Percentiles rank a stretch among this genome's conserved stretches.
Conservation (phyloP, 2,329 filamentous ascomycete genomes). For the Botryosphaeria agaves region DNA sequence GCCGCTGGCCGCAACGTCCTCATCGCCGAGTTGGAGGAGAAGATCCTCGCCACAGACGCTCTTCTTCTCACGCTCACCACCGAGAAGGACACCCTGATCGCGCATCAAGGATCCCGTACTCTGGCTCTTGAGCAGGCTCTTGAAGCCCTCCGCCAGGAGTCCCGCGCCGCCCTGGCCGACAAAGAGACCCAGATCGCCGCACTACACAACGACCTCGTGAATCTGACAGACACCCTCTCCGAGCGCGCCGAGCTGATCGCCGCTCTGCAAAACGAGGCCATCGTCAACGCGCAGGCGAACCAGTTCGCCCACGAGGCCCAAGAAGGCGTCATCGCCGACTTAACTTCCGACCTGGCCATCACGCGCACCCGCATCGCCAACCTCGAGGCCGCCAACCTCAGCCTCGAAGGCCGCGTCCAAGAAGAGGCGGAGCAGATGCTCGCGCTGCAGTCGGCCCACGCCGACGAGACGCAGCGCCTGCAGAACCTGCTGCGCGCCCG, state of each 20-base stretch:
- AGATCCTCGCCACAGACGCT: conserved; percentile 15
- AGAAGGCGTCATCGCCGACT: conserved; percentile 13
- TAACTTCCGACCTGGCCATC: conserved; percentile 9
- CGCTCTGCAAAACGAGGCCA: conserved; percentile 9
- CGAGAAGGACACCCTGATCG: conserved; percentile 6
- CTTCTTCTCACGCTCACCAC: conserved; percentile 6
- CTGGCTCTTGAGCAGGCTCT: conserved; percentile 5
- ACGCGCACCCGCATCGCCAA: conserved; percentile 6
- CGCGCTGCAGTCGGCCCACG: conserved; percentile 13
- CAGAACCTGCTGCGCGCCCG: conserved; percentile 13
- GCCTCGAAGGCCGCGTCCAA: conserved; percentile 17
- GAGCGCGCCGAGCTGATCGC: conserved; percentile 10
- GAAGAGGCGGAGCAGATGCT: conserved; percentile 17
- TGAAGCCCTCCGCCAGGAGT: conserved; percentile 11
- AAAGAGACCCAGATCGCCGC: neutral
- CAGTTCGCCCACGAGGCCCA: conserved; percentile 14
- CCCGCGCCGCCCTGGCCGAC: conserved; percentile 4
- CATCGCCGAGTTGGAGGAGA: conserved; percentile 17
- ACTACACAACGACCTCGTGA: conserved; percentile 7
- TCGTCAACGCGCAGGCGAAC: conserved; percentile 10
- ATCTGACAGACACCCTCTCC: conserved; percentile 9
- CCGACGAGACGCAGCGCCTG: conserved; percentile 14
- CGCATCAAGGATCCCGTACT: too few relatives aligned
- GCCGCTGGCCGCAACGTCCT: conserved; percentile 15
- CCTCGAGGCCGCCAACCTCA: conserved; percentile 11